Conservation (phyloP, 2,329 filamentous ascomycete genomes). For the Ramularia endophylla region DNA sequence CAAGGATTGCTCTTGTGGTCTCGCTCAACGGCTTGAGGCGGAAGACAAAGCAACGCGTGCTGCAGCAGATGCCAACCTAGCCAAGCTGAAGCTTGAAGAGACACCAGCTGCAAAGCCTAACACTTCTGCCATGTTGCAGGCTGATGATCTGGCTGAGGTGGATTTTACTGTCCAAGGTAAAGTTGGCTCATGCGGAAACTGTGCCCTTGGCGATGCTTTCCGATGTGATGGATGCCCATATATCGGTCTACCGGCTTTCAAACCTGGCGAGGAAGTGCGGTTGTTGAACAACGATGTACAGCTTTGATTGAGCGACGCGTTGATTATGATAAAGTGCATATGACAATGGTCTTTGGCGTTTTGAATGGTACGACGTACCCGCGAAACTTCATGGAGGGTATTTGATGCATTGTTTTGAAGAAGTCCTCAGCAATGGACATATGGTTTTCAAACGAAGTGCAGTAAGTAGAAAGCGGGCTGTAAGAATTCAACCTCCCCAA, state of each 20-base stretch:
- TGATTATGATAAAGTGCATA: no score
- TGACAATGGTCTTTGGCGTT: no score
- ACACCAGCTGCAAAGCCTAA: slow-evolving; percentile 4
- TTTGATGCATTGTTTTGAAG: no score
- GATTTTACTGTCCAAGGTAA: slow-evolving; percentile 99
- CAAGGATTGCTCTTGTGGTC: slow-evolving; percentile 95
- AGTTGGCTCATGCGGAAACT: slow-evolving; percentile 90
- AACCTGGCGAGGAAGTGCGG: slow-evolving; percentile 89
- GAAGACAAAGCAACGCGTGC: slow-evolving; percentile 68
- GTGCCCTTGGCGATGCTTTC: slow-evolving; percentile 81
- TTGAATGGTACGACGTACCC: no score
- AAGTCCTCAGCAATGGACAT: no score
- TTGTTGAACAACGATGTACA: slow-evolving; percentile 82
- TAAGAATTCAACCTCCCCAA: no score
- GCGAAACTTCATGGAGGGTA: no score
- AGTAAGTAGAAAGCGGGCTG: no score
- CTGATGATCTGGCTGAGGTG: slow-evolving; percentile 78
- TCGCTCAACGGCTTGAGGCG: slow-evolving; percentile 77
- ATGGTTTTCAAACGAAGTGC: no score
- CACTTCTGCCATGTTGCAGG: slow-evolving; percentile 52
- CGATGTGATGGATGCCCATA: slow-evolving; percentile 66
- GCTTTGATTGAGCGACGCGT: no score
- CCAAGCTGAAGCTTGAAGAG: slow-evolving; percentile 43
- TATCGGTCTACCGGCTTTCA: slow-evolving; percentile 90
- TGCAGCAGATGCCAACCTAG: slow-evolving; percentile 53